Conservation (phyloP, 306 rosid species). For the Neltuma alba region DNA sequence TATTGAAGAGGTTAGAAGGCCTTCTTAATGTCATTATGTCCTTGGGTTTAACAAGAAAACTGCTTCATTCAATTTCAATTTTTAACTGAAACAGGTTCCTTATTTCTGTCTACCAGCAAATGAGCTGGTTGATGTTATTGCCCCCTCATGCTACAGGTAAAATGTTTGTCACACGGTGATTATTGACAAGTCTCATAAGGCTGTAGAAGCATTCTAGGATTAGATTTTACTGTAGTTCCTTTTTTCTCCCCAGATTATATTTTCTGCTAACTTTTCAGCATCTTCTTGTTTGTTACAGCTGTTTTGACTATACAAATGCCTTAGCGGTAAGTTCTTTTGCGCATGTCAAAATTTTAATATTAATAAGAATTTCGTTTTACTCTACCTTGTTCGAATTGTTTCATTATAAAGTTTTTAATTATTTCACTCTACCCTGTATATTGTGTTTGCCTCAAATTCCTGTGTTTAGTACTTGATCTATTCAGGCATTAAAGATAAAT, state of each 20-base stretch:
- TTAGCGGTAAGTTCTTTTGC: slow-evolving; percentile 76
- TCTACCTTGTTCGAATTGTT: slow-evolving; percentile 13
- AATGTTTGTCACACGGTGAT: slow-evolving; percentile 14
- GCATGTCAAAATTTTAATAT: slow-evolving; percentile 21
- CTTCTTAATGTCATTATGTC: slow-evolving; percentile 24
- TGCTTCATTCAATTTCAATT: slow-evolving; percentile 45
- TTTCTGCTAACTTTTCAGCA: slow-evolving; percentile 31
- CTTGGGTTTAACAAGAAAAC: slow-evolving; percentile 23
- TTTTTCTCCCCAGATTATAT: slow-evolving; percentile 24
- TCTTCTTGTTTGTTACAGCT: slow-evolving; percentile 58
- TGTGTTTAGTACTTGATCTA: slow-evolving; percentile 1
- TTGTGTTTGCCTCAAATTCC: not conserved
- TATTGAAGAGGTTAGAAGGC: slow-evolving; percentile 82
- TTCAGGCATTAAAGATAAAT: not conserved
- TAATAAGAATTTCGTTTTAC: slow-evolving; percentile 12
- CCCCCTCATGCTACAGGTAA: slow-evolving; percentile 98
- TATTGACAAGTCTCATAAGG: not conserved
- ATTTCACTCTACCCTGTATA: too few relatives aligned
- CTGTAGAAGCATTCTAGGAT: not conserved
- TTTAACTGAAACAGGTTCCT: slow-evolving; percentile 79
- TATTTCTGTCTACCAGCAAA: slow-evolving; percentile 98
- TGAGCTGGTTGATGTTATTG: slow-evolving; percentile 96
- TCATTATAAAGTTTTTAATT: slow-evolving; percentile 5
- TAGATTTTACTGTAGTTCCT: slow-evolving; percentile 3
- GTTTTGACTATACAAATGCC: slow-evolving; percentile 93